phyloP scores from a whole-genome alignment of 2,329 filamentous ascomycete species.

The Peltaster fructicola region DNA sequence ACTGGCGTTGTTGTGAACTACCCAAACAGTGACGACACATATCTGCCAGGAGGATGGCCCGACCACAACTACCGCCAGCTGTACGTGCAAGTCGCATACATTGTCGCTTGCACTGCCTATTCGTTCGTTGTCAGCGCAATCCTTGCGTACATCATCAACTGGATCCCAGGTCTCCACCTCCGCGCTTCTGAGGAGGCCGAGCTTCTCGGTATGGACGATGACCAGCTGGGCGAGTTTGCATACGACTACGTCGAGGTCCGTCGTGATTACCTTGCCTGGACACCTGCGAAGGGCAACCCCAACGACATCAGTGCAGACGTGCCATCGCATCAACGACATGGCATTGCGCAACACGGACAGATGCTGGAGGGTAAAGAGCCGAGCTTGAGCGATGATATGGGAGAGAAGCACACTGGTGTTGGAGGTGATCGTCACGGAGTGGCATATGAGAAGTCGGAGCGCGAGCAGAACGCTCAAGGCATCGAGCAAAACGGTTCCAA shows the following conservation, averaged over 20 bases:
- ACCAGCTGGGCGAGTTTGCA: slow-evolving; percentile 77
- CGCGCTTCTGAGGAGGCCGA: slow-evolving; percentile 68
- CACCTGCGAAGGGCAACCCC: slow-evolving; percentile 52
- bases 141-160: slow-evolving; percentile 58
- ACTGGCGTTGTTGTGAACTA: too few relatives aligned
- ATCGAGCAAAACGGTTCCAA: too few relatives aligned
- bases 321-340: slow-evolving; percentile 49
- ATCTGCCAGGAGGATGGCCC: slow-evolving; percentile 49
- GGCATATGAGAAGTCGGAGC: slow-evolving; percentile 28
- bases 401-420: slow-evolving; percentile 26
- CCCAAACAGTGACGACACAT: too few relatives aligned
- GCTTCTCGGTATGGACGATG: slow-evolving; percentile 74
- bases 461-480: slow-evolving; percentile 5
- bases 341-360: slow-evolving; percentile 41
- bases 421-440: slow-evolving; percentile 35
- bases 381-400: slow-evolving; percentile 23
- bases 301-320: slow-evolving; percentile 39
- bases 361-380: slow-evolving; percentile 42
- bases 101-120: slow-evolving; percentile 48
- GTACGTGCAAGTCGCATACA: slow-evolving; percentile 66
- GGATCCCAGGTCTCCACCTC: slow-evolving; percentile 60
- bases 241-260: slow-evolving; percentile 85
- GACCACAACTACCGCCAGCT: slow-evolving; percentile 57
- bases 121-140: slow-evolving; percentile 56
- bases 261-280: slow-evolving; percentile 78